Conservation (phyloP, 257 asterid genomes). For the Jasminum sambac region DNA sequence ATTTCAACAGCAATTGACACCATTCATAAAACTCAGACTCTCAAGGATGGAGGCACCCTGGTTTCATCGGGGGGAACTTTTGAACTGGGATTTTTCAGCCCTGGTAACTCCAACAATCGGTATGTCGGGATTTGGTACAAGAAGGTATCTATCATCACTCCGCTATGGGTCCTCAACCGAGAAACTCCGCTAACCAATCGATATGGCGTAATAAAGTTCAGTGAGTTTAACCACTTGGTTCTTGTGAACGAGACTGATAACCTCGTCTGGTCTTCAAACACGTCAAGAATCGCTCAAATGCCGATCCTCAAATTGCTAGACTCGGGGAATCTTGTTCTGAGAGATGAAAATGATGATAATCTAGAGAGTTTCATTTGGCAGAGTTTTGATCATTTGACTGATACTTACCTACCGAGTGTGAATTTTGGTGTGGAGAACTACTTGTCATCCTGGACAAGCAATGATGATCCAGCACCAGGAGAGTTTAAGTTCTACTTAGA, state of each 20-base stretch:
- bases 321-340: constrained; percentile 38
- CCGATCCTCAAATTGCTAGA: neutral
- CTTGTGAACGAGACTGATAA: neutral
- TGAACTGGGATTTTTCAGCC: constrained; percentile 38
- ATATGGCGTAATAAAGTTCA: neutral
- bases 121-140: neutral
- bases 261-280: neutral
- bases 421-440: constrained; percentile 31
- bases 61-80: constrained; percentile 33
- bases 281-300: neutral
- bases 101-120: neutral
- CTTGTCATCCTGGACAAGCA: constrained; percentile 31
- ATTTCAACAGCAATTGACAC: constrained; percentile 17
- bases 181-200: neutral
- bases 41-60: constrained; percentile 33
- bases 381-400: constrained; percentile 38
- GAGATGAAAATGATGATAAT: constrained; percentile 22
- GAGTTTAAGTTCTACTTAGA: constrained; percentile 12
- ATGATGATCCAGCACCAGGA: constrained; percentile 32
- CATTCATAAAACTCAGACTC: constrained; percentile 6
- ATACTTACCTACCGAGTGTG: constrained; percentile 33
- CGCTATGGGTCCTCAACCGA: neutral
- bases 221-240: neutral
- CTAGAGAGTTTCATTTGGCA: constrained; percentile 37
- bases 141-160: neutral